Evolutionary conservation across 2,329 filamentous ascomycete genomes (phyloP), one percentile per base, ranked within the genome.

Genomic region (Aureobasidium leucospermi): DNA sequence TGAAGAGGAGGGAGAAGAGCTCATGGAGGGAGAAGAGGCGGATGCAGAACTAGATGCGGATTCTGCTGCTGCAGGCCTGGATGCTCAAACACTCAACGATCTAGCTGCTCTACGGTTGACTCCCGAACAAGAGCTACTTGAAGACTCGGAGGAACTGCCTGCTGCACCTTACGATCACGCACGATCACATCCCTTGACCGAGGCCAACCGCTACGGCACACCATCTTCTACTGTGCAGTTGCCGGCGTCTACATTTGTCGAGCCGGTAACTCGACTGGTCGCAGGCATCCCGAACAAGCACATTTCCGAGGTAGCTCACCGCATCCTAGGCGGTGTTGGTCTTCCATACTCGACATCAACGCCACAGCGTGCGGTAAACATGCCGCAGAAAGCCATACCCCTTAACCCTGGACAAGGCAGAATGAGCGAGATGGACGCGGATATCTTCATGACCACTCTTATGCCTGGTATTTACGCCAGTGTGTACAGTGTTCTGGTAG

Each of bases 321-420:
- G 79, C 45, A 79, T 84, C 0, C 93, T 96, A 69, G 93, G 92
- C 45, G 93, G 93, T 0, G 74, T 74, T 3, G 84, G 85, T 0
- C 76, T 97, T 15, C 92, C 92, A 3, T 80, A 87, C 68, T 95
- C 90, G 1, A 85, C 88, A 0, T 81, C 85, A 1, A 92, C 88
- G 2, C 86, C 88, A 0, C 74, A 79, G 2, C 71, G 65, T 15
- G 81, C 75, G 67, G 82, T 75, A 67, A 81, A 75, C 34, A 75
- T 81, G 34, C 79, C 81, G 15, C 88, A 90, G 75, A 83, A 81
- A 62, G 78, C 83, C 0, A 83, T 92, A 31, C 79, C 82, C 1
- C 73, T 92, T 46, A 79, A 85, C 58, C 83, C 87, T 0, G 79
- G 80, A 16, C 82, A 88, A 63, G 76, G 79, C 61, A 80, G 80